phyloP scores from a whole-genome alignment of 2,329 filamentous ascomycete genomes.

The Paracorniculantispora psalliotae region DNA sequence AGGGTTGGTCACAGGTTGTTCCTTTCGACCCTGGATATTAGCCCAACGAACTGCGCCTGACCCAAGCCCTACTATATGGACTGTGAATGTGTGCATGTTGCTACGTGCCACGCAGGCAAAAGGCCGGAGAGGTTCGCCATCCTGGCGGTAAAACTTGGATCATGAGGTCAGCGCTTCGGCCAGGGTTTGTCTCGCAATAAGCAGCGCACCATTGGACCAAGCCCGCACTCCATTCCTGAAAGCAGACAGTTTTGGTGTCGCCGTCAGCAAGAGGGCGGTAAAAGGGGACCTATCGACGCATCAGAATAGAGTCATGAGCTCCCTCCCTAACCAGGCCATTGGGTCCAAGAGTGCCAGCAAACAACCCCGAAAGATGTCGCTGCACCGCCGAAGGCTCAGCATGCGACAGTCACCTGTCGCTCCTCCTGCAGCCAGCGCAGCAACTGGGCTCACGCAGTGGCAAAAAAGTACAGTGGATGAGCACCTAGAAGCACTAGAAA shows the following conservation, averaged over 20 bases:
- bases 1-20: conserved; percentile 1
- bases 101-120: not conserved
- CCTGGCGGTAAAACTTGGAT: not conserved
- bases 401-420: not conserved
- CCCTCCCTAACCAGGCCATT: not conserved
- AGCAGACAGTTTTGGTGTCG: not conserved
- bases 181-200: not conserved
- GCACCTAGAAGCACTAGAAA: not conserved
- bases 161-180: conserved; percentile 10
- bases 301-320: conserved; percentile 4
- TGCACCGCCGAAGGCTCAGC: not conserved
- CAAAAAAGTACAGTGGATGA: not conserved
- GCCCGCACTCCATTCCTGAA: not conserved
- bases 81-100: not conserved
- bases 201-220: not conserved
- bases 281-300: not conserved
- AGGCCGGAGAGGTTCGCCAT: not conserved
- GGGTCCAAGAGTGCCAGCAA: conserved; percentile 1
- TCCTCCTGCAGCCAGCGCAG: not conserved
- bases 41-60: conserved; percentile 16
- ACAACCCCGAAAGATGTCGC: no score
- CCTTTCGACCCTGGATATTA: not conserved
- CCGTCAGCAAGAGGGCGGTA: not conserved
- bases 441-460: not conserved
- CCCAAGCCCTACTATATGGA: conserved; percentile 10